Percentiles rank a stretch among this genome's conserved stretches.
Conservation (phyloP, 257 asterid species). For the Craterostigma plantagineum region DNA sequence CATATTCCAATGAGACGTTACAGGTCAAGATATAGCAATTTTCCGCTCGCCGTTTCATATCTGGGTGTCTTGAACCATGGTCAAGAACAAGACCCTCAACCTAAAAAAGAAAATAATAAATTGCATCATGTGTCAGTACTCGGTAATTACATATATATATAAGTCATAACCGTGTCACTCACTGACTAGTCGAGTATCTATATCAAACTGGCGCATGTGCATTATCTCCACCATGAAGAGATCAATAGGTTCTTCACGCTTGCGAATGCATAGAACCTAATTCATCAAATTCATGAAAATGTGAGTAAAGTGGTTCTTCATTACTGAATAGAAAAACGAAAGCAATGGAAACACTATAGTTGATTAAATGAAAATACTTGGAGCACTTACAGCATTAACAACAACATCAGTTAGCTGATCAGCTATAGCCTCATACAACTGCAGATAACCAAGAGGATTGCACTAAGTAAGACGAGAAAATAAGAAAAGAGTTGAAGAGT, state of each 20-base stretch:
- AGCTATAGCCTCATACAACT: slow-evolving; percentile 87
- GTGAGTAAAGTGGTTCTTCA: too few relatives aligned
- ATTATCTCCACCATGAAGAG: slow-evolving; percentile 98
- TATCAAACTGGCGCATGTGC: slow-evolving; percentile 99
- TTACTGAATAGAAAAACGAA: not conserved
- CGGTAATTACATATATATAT: too few relatives aligned
- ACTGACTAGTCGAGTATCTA: slow-evolving; percentile 88
- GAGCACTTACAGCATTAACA: slow-evolving; percentile 64
- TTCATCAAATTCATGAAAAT: not conserved
- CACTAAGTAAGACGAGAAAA: not conserved
- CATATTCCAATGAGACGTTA: slow-evolving; percentile 93
- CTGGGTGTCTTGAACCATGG: too few relatives aligned
- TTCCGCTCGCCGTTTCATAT: slow-evolving; percentile 97
- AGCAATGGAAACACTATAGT: not conserved
- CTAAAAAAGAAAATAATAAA: slow-evolving; percentile 21
- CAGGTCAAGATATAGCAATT: slow-evolving; percentile 75
- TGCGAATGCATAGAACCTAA: slow-evolving; percentile 91
- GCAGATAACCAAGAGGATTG: slow-evolving; percentile 13
- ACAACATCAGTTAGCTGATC: slow-evolving; percentile 86
- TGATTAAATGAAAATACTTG: not conserved
- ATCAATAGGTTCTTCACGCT: slow-evolving; percentile 87
- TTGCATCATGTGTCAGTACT: too few relatives aligned
- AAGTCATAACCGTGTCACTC: not conserved
- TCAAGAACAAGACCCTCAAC: slow-evolving; percentile 99
- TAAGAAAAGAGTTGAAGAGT: slow-evolving; percentile 1